Evolutionary conservation across 768 basidiomycete species (phyloP), one percentile per base, ranked within the genome.

Genomic region (Pleurotus djamor): DNA sequence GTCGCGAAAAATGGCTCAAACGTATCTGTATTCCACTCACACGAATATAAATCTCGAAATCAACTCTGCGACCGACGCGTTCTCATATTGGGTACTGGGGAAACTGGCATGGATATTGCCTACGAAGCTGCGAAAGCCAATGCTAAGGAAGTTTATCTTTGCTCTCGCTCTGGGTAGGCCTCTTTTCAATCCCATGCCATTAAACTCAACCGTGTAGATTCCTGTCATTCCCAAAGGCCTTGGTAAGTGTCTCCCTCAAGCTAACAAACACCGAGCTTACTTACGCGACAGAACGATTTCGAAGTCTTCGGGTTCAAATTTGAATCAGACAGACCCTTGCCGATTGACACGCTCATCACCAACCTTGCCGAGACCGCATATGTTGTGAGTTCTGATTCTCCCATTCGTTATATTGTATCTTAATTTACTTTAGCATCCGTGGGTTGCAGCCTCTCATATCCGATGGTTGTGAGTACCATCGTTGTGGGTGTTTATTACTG

Each of bases 91-190:
- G 85, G 85, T 0, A 81, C 79, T 8, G 85, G 85, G 2, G 85
- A 87, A 67, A 87, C 85, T 4, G 84, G 83, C 2, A 82, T 84
- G 81, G 85, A 87, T 62, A 67, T 87, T 14, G 82, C 77, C 34
- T 79, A 79, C 59, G 79, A 79, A 61, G 69, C 77, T 55, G 77
- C 72, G 5, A 79, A 85, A 63, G 80, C 80, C 0, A 78, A 77
- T 2, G 81, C 83, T 3, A 74, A 76, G 56, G 77, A 83, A 64
- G 81, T 82, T 0, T 76, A 79, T 5, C 69, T 87, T 35, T 85
- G 84, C 62, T 75, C 81, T 35, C 72, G 84, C 43, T 74, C 74
- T 28, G 83, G 83, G 79, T 78, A 60, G 47, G 71, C 5, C 9
- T 41, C 12, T 51, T 5, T 1, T 36, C 12, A n/a, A 47, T 52